Evolutionary conservation across 768 basidiomycete genomes (phyloP).

Genomic region (Podaxis pistillaris): DNA sequence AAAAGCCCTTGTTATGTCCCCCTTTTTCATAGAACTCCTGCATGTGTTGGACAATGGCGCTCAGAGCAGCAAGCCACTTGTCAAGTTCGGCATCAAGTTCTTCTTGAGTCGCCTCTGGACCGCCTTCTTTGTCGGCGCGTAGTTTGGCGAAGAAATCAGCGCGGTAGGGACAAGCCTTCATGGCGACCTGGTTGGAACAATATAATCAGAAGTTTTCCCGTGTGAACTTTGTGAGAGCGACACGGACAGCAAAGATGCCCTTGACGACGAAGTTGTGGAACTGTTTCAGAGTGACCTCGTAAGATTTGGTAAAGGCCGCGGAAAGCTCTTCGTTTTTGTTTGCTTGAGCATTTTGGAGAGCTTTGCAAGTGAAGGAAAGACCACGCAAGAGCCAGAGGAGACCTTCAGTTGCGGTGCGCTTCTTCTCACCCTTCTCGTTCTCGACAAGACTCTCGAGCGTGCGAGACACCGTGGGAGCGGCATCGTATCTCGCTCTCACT

Average conservation of each 20-base stretch:
- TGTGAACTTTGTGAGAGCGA: not conserved
- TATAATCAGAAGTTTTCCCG: not conserved
- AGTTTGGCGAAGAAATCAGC: slow-evolving; percentile 68
- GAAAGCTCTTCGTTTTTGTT: slow-evolving; percentile 65
- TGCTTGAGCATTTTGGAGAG: slow-evolving; percentile 68
- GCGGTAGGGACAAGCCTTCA: slow-evolving; percentile 68
- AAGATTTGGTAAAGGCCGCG: slow-evolving; percentile 75
- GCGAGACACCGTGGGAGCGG: slow-evolving; percentile 56
- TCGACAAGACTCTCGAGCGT: slow-evolving; percentile 85
- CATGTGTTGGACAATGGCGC: slow-evolving; percentile 51
- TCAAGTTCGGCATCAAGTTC: slow-evolving; percentile 56
- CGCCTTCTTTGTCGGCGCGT: slow-evolving; percentile 55
- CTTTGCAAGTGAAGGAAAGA: slow-evolving; percentile 83
- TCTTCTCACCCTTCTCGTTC: slow-evolving; percentile 86
- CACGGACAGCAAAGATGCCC: slow-evolving; percentile 55
- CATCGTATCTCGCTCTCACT: slow-evolving; percentile 79
- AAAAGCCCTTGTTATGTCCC: slow-evolving; percentile 52
- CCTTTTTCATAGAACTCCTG: slow-evolving; percentile 61
- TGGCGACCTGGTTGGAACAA: slow-evolving; percentile 45
- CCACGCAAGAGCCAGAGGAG: slow-evolving; percentile 94
- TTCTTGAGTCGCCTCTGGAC: slow-evolving; percentile 41
- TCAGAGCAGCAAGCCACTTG: slow-evolving; percentile 67
- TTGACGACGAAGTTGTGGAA: slow-evolving; percentile 80
- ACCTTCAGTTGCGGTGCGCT: slow-evolving; percentile 84
- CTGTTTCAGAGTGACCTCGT: slow-evolving; percentile 78